Base-by-base conservation (phyloP, 1,284 basidiomycete genomes). In the Tilletia caries region DNA sequence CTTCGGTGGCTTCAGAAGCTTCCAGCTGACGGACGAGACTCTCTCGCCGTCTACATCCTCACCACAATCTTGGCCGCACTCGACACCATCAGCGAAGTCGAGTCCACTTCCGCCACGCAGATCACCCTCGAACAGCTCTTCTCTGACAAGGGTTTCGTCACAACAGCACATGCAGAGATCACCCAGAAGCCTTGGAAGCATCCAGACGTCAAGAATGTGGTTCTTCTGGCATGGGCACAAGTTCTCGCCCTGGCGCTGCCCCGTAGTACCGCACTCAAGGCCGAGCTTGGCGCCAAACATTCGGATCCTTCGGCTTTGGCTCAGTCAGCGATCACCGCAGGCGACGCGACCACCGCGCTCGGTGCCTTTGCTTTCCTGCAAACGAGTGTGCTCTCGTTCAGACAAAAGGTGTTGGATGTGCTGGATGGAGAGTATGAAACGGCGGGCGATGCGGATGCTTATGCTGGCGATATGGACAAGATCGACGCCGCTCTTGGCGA, bases 201-300 rank as follows among this genome's bases (percentile, higher is more conserved):
- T 10, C 86, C 88, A 0, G 89, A 90, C 2, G 85, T 94, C 33
- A 91, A 91, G 78, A 90, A 92, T 0, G 87, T 89, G 0, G 82
- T 95, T 2, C 85, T 91, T 12, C 87, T 98, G 37, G 91, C 93
- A 76, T 96, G 93, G 92, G 91, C 92, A 0, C 85, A 95, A 68
- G 93, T 81, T 62, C 64, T 81, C 18, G 75, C 75, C 23, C 76
- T 81, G 18, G 75, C 78, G 4, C 72, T 79, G 67, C 72, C 74
- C 8, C 71, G 73, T 20, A 76, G 75, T 46, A 70, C 80, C 1
- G 72, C 72, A 68, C 72, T 75, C 29, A 71, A 73, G 46, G 71
- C 70, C n/a, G 75, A 80, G 69, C 71, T 82, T 5, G 70, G 70
- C 23, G 72, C 78, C 46, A 65, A 68, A 25, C 72, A 74, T 1